Conservation (phyloP, 176 grass and related monocot species). For the Puccinellia tenuiflora region DNA sequence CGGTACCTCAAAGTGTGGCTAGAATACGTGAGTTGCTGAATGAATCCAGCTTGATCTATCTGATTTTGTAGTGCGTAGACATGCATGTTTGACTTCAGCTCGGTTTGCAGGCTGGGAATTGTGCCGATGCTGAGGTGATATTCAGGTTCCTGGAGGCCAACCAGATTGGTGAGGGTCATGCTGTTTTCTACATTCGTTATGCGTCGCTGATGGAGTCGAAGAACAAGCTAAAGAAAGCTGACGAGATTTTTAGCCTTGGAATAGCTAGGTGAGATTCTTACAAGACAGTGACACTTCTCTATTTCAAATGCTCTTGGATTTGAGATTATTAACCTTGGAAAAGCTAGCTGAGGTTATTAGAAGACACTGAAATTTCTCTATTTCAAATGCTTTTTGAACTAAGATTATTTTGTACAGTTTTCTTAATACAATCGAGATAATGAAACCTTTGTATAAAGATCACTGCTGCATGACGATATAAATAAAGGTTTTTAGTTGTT, state of each 20-base stretch:
- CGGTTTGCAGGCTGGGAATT: slow-evolving; percentile 64
- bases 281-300: neutral
- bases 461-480: neutral
- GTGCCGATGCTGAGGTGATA: slow-evolving; percentile 73
- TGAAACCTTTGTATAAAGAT: too few relatives aligned
- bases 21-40: slow-evolving; percentile 73
- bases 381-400: too few relatives aligned
- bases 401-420: too few relatives aligned
- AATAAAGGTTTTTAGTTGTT: neutral
- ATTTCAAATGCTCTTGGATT: neutral
- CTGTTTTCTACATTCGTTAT: slow-evolving; percentile 69
- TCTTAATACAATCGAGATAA: too few relatives aligned
- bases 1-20: slow-evolving; percentile 98
- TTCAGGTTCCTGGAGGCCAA: slow-evolving; percentile 77
- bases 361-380: too few relatives aligned
- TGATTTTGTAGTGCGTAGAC: neutral
- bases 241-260: slow-evolving; percentile 76
- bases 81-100: slow-evolving; percentile 1
- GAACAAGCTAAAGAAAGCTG: slow-evolving; percentile 76
- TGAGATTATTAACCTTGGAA: neutral
- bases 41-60: neutral
- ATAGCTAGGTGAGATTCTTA: slow-evolving; percentile 69
- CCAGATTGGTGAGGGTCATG: slow-evolving; percentile 70
- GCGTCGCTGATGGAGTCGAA: slow-evolving; percentile 63
- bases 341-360: too few relatives aligned